Evolutionary conservation across 257 asterid species (phyloP).

Genomic region (Solanum commersonii): DNA sequence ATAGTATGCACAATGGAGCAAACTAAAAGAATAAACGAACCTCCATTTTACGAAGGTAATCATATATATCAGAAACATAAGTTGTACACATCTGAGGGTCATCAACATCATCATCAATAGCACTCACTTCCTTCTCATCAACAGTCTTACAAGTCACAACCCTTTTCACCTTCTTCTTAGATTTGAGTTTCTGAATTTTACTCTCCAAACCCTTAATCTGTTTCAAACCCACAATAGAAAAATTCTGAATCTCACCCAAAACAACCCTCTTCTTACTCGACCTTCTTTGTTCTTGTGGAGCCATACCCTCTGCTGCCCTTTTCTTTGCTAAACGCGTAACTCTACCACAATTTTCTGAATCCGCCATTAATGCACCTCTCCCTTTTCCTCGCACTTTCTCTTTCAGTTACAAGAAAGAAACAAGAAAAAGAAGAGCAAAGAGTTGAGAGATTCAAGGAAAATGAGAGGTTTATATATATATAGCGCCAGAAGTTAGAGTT

Average conservation of each 20-base stretch:
- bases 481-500: constrained; percentile 28
- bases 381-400: neutral
- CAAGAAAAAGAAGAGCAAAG: neutral
- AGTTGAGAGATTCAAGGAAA: neutral
- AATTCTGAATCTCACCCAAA: constrained; percentile 71
- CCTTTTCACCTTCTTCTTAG: constrained; percentile 22
- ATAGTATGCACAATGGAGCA: neutral
- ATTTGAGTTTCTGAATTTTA: constrained; percentile 10
- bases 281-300: constrained; percentile 1
- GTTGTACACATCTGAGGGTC: constrained; percentile 74
- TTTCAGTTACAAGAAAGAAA: neutral
- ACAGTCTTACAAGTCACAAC: neutral
- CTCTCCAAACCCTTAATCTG: neutral
- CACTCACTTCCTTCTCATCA: constrained; percentile 9
- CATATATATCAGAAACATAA: constrained; percentile 71
- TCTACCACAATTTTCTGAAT: constrained; percentile 47
- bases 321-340: constrained; percentile 76
- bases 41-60: constrained; percentile 78
- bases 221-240: neutral
- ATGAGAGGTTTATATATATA: neutral
- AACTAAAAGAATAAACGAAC: constrained; percentile 16
- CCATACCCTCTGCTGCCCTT: constrained; percentile 47
- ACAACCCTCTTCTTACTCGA: constrained; percentile 60
- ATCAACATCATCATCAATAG: constrained; percentile 13
- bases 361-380: constrained; percentile 37